Base-by-base conservation (phyloP, 148 eudicot genomes). In the Suaeda aralocaspica region DNA sequence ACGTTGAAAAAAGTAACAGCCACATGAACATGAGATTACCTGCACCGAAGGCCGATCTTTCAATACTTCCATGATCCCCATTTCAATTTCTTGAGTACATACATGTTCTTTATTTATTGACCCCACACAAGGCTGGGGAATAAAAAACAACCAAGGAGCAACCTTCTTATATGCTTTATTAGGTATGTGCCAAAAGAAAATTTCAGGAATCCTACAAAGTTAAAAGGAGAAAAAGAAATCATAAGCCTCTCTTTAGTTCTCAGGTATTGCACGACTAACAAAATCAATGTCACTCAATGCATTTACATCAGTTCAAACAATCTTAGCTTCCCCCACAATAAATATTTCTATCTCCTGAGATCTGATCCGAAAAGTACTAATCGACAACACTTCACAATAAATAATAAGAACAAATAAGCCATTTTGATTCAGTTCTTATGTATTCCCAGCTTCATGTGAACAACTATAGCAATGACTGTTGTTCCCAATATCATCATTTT, bases 131-230 rank as follows among this genome's bases (percentile, higher is more conserved):
- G 77, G 77, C 58, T 31, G 50, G 10, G 69, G 69, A 52, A 72
- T 26, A 25, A 53, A 15, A 64, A 39, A 55, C 63, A 57, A 64
- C 65, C 66, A 58, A n/a, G 75, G 75, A 18, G 59, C 59, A 5
- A 56, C 76, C 65, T 42, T 57, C 21, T 7, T 51, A 67, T 74
- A 74, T 59, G 77, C 77, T 66, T 46, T 67, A 36, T 50, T 74
- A 21, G 77, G 77, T 45, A 74, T 74, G 59, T 74, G 77, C 72
- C 72, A 74, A 59, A 74, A 74, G 51, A 67, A 25, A 9, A 67
- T 16, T 36, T 74, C 72, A 58, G 77, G 77, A 49, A 74, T 16
- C 51, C 77, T 74, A 67, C 31, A 44, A 73, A 26, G 26, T 45
- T n/a, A n/a, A n/a, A 12, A 22, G 12, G 5, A 33, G 21, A 13